Evolutionary conservation across 805 yeast genomes (phyloP).

Genomic region (Wickerhamomyces sydowiorum): DNA sequence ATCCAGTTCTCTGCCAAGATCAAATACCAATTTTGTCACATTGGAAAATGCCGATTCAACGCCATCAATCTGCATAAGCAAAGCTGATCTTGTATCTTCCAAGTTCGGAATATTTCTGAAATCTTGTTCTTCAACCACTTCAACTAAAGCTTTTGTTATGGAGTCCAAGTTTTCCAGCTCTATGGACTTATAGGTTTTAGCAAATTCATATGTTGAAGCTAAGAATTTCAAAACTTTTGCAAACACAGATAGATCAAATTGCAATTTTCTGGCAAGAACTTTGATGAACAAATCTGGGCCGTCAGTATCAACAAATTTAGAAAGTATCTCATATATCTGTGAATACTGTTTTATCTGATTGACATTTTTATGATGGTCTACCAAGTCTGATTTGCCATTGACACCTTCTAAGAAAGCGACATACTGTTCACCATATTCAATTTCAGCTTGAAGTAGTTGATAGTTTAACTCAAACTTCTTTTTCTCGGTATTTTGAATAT

Average conservation of each 20-base stretch:
- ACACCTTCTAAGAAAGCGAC: neutral
- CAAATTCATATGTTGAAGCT: neutral
- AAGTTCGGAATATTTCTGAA: constrained; percentile 4
- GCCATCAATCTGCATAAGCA: neutral
- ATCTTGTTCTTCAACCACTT: constrained; percentile 7
- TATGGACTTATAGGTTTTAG: neutral
- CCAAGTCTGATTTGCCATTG: neutral
- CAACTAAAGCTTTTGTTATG: constrained; percentile 1
- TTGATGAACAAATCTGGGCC: neutral
- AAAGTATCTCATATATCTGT: neutral
- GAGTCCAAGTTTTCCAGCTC: neutral
- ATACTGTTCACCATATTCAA: neutral
- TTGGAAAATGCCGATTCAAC: neutral
- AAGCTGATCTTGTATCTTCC: neutral
- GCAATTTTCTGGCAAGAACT: neutral
- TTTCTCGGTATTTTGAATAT: neutral
- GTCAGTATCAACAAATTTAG: neutral
- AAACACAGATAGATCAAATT: neutral
- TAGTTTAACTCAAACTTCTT: neutral
- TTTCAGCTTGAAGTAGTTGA: neutral
- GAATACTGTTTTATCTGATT: neutral
- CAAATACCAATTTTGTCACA: neutral
- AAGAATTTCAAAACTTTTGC: neutral
- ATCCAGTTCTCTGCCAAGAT: neutral
- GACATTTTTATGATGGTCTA: neutral